Base-by-base conservation (phyloP, 2,329 filamentous ascomycete genomes). In the Aspergillus niger region DNA sequence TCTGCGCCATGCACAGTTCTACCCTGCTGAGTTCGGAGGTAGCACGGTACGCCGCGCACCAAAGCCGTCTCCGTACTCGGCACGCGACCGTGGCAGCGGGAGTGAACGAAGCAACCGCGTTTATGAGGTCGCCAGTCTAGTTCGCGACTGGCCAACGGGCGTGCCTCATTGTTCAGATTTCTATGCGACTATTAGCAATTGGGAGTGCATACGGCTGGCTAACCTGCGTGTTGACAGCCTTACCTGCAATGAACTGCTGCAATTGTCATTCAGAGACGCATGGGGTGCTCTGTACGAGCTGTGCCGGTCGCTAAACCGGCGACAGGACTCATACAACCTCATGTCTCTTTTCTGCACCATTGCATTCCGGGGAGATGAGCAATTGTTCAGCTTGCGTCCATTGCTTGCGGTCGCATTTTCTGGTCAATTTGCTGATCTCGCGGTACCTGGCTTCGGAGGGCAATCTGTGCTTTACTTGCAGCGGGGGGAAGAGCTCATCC, bases 281-380 rank as follows among this genome's bases (percentile, higher is more conserved):
- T 69, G 60, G 57, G 63, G 59, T 26, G 36, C 62, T 32, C 51
- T 70, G 8, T 67, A 67, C 38, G 47, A 61, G 22, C 32, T 59
- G 15, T 69, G 62, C 41, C 64, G 62, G 22, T 49, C 41, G 10
- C 57, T 49, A 13, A 55, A 48, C 28, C 58, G 32, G 28, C 54
- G 50, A 53, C 28, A n/a, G 8, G 62, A 66, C 47, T 59, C 53
- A 8, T 66, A 65, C 41, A 57, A 47, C 22, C 54, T 70, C 2
- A 58, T 69, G 26, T 66, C 64, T 28, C 48, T 65, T 2, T 64
- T 70, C 22, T 63, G 65, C 30, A 64, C 52, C 15, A 51, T 68
- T 47, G 59, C 61, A 8, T 70, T 67, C 53, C 59, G 60, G 11
- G 53, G 32, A n/a, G 28, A 51, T 13, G 44, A 41, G 3, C 15